Base-by-base conservation (phyloP, 371 early-diverging fungal genomes). In the Conidiobolus incongruus region DNA sequence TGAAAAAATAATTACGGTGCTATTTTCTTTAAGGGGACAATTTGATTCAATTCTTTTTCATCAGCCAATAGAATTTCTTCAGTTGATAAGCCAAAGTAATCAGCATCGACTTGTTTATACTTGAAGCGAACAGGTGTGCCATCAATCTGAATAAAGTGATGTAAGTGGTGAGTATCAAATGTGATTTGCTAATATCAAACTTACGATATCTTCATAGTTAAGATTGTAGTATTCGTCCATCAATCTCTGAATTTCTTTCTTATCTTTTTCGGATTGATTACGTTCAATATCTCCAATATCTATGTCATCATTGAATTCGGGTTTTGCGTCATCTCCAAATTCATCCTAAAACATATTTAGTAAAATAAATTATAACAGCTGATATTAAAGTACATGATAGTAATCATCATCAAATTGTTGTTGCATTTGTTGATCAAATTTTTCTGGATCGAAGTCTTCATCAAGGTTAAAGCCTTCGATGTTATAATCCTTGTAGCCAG, bases 121-220 rank as follows among this genome's bases (percentile, higher is more conserved):
- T 85, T 87, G 68, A 90, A 95, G 35, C 89, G 65, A 0, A 83
- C 84, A 2, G 81, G 78, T 15, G 81, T 33, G 50, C 79, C 91
- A 23, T 80, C 89, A 47, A 76, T 56, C 70, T 68, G 40, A 19
- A 7, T 4, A 28, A 38, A 34, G 31, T 16, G 19, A 46, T n/a
- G 28, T 28, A 31, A 39, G 4, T 33, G 26, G 20, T 43, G 4
- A 29, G 16, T 33, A 31, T 47, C 42, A 15, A 21, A 36, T 16
- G 11, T 32, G 12, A 33, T 21, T 28, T 39, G 40, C 45, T 23
- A 23, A 13, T n/a, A 32, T 40, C 11, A 33, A 23, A 37, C 52
- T 40, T 54, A 88, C 70, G 50, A 88, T 73, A 54, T 92, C 94
- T 56, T 93, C 92, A 53, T 83, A 85, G 55, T 85, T 80, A n/a